Base-by-base conservation (phyloP, 345 rosid genomes). In the Adansonia digitata region DNA sequence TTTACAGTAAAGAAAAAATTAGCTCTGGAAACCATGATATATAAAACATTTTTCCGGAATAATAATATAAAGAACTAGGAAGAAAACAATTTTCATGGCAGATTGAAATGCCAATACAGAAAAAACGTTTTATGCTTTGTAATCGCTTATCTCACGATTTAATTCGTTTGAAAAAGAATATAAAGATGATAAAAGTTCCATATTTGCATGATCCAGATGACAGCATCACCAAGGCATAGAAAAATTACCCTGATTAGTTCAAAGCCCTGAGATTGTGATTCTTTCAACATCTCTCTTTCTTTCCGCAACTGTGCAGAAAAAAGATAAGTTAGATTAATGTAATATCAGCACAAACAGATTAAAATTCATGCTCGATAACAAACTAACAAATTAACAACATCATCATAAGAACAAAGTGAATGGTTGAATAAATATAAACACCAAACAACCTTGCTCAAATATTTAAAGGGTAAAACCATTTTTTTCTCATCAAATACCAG, bases 181-280 rank as follows among this genome's bases (percentile, higher is more conserved):
- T 63, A 22, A 46, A 63, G 71, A 74, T 45, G 34, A 31, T 31
- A 15, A 39, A 31, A n/a, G n/a, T 26, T 35, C 18, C 27, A 69
- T 0, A 29, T 29, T n/a, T 27, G 40, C 57, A 46, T 5, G 56
- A 29, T 26, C 11, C 6, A 48, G 29, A 74, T 45, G 26, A 20
- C 29, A 61, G 20, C 20, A 63, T 34, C 42, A 74, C 4, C 65
- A 69, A 71, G 15, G 20, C 31, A 34, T 46, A 29, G 12, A 59
- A 31, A 62, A 4, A 78, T 64, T 85, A 92, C 97, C 93, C 85
- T 85, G 75, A 91, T 89, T 35, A 92, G 82, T 69, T 88, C 93
- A 29, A 88, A 88, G 85, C 91, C 86, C 69, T 80, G 86, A 5
- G 89, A 75, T 73, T 88, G 93, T 4, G 98, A 94, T 49, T 92